phyloP scores from a whole-genome alignment of 768 basidiomycete genomes.

The Coprinopsis marcescibilis region DNA sequence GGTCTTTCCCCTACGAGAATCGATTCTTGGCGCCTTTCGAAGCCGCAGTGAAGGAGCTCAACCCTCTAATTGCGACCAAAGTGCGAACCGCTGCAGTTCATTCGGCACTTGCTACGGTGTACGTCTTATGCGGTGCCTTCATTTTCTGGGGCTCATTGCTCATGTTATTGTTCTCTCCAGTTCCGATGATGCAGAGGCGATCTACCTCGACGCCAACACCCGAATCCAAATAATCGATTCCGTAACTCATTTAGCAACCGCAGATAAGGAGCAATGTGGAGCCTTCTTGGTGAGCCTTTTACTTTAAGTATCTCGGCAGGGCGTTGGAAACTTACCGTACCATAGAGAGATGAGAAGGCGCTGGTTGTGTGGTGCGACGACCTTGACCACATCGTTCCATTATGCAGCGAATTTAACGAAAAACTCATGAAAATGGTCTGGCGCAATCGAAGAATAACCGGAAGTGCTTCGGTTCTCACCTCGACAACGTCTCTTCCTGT shows the following conservation, averaged over 20 bases:
- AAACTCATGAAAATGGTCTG: conserved; percentile 56
- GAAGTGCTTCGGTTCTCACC: conserved; percentile 32
- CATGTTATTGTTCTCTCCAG: conserved; percentile 26
- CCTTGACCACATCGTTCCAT: conserved; percentile 71
- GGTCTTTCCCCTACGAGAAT: conserved; percentile 85
- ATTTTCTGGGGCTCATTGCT: neutral
- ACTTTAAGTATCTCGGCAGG: conserved; percentile 1
- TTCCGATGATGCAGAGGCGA: conserved; percentile 49
- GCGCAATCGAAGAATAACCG: conserved; percentile 36
- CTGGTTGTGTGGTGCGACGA: conserved; percentile 83
- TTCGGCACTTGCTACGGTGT: conserved; percentile 70
- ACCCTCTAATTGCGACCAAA: conserved; percentile 83
- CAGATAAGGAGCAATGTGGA: conserved; percentile 88
- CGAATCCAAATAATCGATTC: conserved; percentile 82
- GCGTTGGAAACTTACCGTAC: conserved; percentile 9
- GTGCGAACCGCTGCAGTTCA: conserved; percentile 75
- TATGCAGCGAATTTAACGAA: conserved; percentile 68
- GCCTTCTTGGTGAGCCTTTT: conserved; percentile 66
- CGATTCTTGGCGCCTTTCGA: conserved; percentile 77
- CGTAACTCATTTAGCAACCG: conserved; percentile 59
- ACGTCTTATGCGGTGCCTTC: conserved; percentile 24
- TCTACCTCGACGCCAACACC: conserved; percentile 73
- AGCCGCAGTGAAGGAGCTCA: conserved; percentile 65
- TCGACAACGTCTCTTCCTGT: conserved; percentile 37
- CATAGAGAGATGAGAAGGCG: conserved; percentile 75